A percentile compares a stretch with the other conserved stretches of the same genome.
These are phyloP conservation scores for Ramaria sp. DNA, from an alignment of 768 basidiomycete species.

Conservation along the genomic window DNA sequence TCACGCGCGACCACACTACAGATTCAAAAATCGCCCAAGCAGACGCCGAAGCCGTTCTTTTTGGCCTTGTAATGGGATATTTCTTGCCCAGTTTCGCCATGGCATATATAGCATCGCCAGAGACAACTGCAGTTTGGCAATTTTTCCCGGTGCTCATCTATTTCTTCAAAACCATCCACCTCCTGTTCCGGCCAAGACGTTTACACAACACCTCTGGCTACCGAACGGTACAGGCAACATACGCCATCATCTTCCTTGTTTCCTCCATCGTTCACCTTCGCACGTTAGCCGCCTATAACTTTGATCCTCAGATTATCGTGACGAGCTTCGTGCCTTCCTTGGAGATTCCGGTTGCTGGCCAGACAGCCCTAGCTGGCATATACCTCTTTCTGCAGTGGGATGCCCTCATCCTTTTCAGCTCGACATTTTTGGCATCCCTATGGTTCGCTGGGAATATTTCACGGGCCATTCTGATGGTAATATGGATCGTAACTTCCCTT, in stretches of 20 bases:
- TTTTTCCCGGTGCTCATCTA: constrained; percentile 2
- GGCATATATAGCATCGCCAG: not conserved
- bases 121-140: constrained; percentile 7
- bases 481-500: not conserved
- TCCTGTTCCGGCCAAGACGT: not conserved
- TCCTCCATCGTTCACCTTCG: not conserved
- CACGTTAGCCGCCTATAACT: not conserved
- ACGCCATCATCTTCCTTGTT: not conserved
- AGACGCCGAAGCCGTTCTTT: constrained; percentile 2
- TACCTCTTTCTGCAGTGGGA: constrained; percentile 9
- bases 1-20: not conserved
- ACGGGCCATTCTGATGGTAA: not conserved
- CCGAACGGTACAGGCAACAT: not conserved
- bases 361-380: not conserved
- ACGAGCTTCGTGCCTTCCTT: not conserved
- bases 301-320: not conserved
- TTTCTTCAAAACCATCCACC: not conserved
- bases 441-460: constrained; percentile 1
- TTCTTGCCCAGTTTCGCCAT: constrained; percentile 4
- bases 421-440: constrained; percentile 2
- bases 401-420: not conserved
- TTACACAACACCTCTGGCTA: not conserved
- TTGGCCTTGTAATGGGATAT: constrained; percentile 3
- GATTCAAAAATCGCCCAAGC: not conserved
- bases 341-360: not conserved